Evolutionary conservation across 441 rosid genomes (phyloP), one percentile per base, ranked within the genome.

Genomic region (Erodium moschatum): DNA sequence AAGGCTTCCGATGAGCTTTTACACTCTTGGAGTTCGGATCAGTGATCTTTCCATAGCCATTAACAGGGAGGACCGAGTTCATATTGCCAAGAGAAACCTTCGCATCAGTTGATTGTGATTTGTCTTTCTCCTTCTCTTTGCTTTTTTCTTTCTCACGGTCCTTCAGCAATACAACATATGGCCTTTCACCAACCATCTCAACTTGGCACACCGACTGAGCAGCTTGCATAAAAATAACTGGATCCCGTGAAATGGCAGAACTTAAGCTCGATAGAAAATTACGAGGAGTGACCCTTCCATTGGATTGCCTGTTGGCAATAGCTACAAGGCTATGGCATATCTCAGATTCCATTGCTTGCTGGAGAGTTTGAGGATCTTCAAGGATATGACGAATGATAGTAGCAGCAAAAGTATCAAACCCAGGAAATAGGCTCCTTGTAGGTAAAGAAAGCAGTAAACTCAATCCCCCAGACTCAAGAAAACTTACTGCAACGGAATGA

Each of bases 321-420:
- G 92, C 83, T 65, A 86, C 85, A 72, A 94, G 89, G 72, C 78
- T 88, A 72, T 88, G 99, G 80, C 82, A 85, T 75, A 94, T 94
- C 83, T 91, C 99, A 82, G 92, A 84, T 85, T 94, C 99, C 99
- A 94, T 94, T 52, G 97, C 97, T 80, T 87, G 99, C 85, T 91
- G 97, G 71, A 94, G 89, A 67, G 99, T 94, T 75, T 88, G 96
- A 27, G 99, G 94, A 86, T 94, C 99, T 81, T 94, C 99, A 71
- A 94, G 96, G 77, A 88, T 85, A 67, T 94, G 97, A 31, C 99
- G 91, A 76, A 91, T 84, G 19, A 94, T 89, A 73, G 90, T 86
- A 65, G 97, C 91, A 77, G 94, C 91, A 82, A 91, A 77, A 80
- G 74, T 83, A 80, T 94, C 99, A 80, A 89, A 94, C 68, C 99